Percentiles rank a stretch among this genome's conserved stretches.
Conservation (phyloP, 75 land plant genomes). For the Cunninghamia lanceolata region DNA sequence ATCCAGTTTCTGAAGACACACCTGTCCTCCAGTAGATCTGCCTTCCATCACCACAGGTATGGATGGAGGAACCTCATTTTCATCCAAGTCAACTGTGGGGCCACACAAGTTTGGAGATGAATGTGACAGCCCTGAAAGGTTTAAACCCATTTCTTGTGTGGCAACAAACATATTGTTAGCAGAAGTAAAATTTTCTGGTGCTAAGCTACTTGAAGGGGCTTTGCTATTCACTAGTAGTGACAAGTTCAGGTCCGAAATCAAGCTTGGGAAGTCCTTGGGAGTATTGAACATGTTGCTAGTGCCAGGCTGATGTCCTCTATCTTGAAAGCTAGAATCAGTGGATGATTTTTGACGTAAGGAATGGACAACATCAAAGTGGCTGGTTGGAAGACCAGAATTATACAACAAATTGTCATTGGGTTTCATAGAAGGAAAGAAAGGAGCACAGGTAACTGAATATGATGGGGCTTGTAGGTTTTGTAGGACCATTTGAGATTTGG, state of each 20-base stretch:
- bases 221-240: not conserved
- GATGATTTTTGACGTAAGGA: not conserved
- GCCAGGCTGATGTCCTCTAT: not conserved
- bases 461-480: not conserved
- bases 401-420: not conserved
- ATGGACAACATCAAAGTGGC: not conserved
- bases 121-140: not conserved
- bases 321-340: conserved; percentile 3
- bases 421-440: not conserved
- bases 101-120: not conserved
- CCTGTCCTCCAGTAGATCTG: conserved; percentile 18
- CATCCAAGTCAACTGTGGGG: not conserved
- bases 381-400: not conserved
- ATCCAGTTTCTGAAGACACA: conserved; percentile 21
- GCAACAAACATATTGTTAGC: not conserved
- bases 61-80: not conserved
- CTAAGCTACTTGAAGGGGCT: not conserved
- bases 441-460: not conserved
- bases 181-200: conserved; percentile 2
- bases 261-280: not conserved
- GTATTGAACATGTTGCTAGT: not conserved
- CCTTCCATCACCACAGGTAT: conserved; percentile 28
- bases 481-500: not conserved
- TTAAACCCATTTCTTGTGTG: not conserved
- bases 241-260: conserved; percentile 7